Conservation (phyloP, 352 stramenopile species). For the Globisporangium orthogonon region DNA sequence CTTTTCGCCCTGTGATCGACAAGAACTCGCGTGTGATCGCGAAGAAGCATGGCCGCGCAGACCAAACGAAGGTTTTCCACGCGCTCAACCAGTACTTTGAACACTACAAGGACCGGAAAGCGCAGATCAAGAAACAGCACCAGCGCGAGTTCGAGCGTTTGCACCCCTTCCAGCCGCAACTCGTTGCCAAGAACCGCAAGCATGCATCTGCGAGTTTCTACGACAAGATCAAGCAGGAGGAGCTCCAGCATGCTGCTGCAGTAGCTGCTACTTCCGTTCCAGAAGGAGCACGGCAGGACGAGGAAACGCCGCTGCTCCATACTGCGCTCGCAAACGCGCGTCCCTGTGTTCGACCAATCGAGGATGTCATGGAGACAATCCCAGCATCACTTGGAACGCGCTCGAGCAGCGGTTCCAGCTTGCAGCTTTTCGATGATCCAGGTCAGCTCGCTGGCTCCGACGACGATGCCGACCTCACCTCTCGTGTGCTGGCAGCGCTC, state of each 20-base stretch:
- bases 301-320: slow-evolving; percentile 18
- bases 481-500: slow-evolving; percentile 43
- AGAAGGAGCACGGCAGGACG: background rate
- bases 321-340: slow-evolving; percentile 47
- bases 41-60: slow-evolving; percentile 48
- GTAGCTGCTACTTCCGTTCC: background rate
- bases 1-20: slow-evolving; percentile 64
- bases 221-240: slow-evolving; percentile 31
- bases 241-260: background rate
- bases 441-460: slow-evolving; percentile 15
- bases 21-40: slow-evolving; percentile 59
- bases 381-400: slow-evolving; percentile 9
- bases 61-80: slow-evolving; percentile 58
- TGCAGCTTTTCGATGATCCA: slow-evolving; percentile 14
- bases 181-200: slow-evolving; percentile 38
- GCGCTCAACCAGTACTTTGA: slow-evolving; percentile 69
- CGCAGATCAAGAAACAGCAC: slow-evolving; percentile 42
- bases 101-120: slow-evolving; percentile 56
- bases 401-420: slow-evolving; percentile 29
- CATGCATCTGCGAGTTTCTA: slow-evolving; percentile 40
- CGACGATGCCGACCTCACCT: slow-evolving; percentile 53
- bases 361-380: slow-evolving; percentile 12
- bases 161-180: slow-evolving; percentile 59
- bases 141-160: slow-evolving; percentile 48
- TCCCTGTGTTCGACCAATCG: slow-evolving; percentile 58